A percentile compares a stretch with the other conserved stretches of the same genome.
These are phyloP conservation scores for Diaporthe vaccinii DNA, from an alignment of 2,329 filamentous ascomycete genomes.

Conservation along the genomic window DNA sequence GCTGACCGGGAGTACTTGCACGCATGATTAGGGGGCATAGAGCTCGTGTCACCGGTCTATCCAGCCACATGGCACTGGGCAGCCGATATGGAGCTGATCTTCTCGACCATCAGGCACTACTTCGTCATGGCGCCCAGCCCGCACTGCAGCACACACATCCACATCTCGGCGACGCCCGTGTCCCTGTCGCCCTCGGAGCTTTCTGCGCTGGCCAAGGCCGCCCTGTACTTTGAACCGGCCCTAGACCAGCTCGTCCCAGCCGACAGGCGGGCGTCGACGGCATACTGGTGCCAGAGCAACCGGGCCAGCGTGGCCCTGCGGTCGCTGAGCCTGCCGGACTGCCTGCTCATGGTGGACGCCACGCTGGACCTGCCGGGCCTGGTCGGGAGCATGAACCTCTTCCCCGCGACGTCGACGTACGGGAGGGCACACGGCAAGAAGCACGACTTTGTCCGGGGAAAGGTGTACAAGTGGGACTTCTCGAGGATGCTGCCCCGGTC, in stretches of 20 bases:
- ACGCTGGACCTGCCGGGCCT: constrained; percentile 42
- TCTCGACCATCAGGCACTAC: constrained; percentile 45
- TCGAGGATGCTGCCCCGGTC: constrained; percentile 46
- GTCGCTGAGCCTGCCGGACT: constrained; percentile 43
- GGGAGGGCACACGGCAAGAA: constrained; percentile 49
- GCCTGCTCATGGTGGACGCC: constrained; percentile 46
- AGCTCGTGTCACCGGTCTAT: constrained; percentile 55
- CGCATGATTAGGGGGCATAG: constrained; percentile 47
- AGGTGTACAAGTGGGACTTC: constrained; percentile 58
- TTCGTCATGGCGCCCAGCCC: constrained; percentile 47
- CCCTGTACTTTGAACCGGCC: constrained; percentile 52
- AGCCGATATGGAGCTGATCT: constrained; percentile 50
- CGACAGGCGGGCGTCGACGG: constrained; percentile 42
- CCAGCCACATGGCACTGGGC: constrained; percentile 47
- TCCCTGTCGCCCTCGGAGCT: constrained; percentile 46
- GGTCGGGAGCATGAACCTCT: constrained; percentile 51
- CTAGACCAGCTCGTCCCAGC: constrained; percentile 51
- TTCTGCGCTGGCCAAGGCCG: constrained; percentile 49
- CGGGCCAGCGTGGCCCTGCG: constrained; percentile 47
- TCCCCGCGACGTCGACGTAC: constrained; percentile 48
- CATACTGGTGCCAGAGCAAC: constrained; percentile 55
- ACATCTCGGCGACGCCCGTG: constrained; percentile 48
- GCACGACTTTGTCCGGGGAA: constrained; percentile 53
- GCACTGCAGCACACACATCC: constrained; percentile 55
- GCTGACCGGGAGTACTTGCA: neutral